phyloP scores from a whole-genome alignment of 208 protist genomes.

The Leishmania tropica region DNA sequence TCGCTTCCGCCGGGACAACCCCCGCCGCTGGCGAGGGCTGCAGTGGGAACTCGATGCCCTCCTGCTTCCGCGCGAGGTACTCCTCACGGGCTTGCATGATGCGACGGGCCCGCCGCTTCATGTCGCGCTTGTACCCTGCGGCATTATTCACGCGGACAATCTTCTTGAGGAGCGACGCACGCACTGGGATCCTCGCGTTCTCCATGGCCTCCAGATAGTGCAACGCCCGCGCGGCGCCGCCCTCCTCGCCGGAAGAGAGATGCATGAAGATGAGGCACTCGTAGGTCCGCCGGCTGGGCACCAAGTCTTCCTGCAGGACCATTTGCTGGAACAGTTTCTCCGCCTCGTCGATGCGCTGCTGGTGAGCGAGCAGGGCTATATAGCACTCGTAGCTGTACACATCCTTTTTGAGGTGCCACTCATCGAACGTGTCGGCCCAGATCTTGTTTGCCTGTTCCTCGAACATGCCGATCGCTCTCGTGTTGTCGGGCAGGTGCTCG shows the following conservation, averaged over 20 bases:
- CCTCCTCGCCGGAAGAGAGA: constrained; percentile 89
- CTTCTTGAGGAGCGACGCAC: constrained; percentile 81
- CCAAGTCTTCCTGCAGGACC: constrained; percentile 75
- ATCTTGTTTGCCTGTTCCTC: constrained; percentile 82
- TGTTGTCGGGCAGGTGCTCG: constrained; percentile 67
- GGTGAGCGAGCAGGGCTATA: constrained; percentile 84
- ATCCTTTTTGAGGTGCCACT: constrained; percentile 83
- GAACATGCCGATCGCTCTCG: constrained; percentile 59
- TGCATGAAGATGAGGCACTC: constrained; percentile 93
- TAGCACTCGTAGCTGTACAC: constrained; percentile 91
- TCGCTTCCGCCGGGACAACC: not conserved
- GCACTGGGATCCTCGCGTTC: constrained; percentile 63
- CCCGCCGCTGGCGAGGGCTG: constrained; percentile 9
- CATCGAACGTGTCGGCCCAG: constrained; percentile 82
- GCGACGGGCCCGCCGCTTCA: constrained; percentile 91
- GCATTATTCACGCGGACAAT: constrained; percentile 89
- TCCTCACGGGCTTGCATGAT: constrained; percentile 92
- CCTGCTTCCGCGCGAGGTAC: constrained; percentile 75
- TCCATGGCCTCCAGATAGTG: constrained; percentile 92
- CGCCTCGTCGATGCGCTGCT: constrained; percentile 88
- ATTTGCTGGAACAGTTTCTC: constrained; percentile 90
- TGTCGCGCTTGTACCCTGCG: constrained; percentile 89
- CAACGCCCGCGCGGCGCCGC: constrained; percentile 81
- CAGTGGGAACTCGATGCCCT: constrained; percentile 31
- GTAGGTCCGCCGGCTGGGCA: constrained; percentile 82